A percentile compares a stretch with the other conserved stretches of the same genome.
Conservation (phyloP, 371 early-diverging fungal genomes). For the Zychaea mexicana region DNA sequence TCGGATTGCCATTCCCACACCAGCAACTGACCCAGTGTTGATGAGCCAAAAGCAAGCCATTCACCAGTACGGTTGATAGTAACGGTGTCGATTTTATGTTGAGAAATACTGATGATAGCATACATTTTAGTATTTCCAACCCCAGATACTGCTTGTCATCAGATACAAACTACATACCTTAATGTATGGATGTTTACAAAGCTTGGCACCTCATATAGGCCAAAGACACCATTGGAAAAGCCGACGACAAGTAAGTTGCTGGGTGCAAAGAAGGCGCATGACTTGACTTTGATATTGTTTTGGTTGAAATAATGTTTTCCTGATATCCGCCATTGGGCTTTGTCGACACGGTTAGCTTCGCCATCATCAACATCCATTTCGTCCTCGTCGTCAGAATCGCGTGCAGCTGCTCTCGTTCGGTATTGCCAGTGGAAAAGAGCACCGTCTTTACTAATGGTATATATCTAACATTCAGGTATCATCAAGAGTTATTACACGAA, state of each 20-base stretch:
- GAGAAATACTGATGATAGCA: slow-evolving; percentile 75
- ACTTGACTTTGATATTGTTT: slow-evolving; percentile 72
- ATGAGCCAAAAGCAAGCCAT: slow-evolving; percentile 96
- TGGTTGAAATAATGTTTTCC: slow-evolving; percentile 75
- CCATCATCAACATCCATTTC: slow-evolving; percentile 52
- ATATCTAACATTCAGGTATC: slow-evolving; percentile 52
- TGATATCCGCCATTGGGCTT: slow-evolving; percentile 63
- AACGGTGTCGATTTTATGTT: slow-evolving; percentile 87
- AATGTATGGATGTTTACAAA: slow-evolving; percentile 87
- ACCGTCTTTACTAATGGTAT: slow-evolving; percentile 90
- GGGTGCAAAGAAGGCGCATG: slow-evolving; percentile 77
- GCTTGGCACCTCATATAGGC: slow-evolving; percentile 94
- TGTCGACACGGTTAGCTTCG: slow-evolving; percentile 50
- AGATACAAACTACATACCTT: slow-evolving; percentile 49
- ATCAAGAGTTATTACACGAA: no score
- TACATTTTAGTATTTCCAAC: background rate
- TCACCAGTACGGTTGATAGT: slow-evolving; percentile 92
- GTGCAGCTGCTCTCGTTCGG: slow-evolving; percentile 36
- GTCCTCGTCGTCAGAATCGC: slow-evolving; percentile 47
- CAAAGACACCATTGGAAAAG: slow-evolving; percentile 93
- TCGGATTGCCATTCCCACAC: slow-evolving; percentile 99
- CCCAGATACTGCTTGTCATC: background rate
- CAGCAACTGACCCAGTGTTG: slow-evolving; percentile 91
- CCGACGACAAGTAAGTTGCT: slow-evolving; percentile 88
- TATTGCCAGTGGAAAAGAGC: slow-evolving; percentile 86